These are phyloP conservation scores for Pseudogymnoascus verrucosus DNA, from an alignment of 2,329 filamentous ascomycete species.

Conservation along the genomic window DNA sequence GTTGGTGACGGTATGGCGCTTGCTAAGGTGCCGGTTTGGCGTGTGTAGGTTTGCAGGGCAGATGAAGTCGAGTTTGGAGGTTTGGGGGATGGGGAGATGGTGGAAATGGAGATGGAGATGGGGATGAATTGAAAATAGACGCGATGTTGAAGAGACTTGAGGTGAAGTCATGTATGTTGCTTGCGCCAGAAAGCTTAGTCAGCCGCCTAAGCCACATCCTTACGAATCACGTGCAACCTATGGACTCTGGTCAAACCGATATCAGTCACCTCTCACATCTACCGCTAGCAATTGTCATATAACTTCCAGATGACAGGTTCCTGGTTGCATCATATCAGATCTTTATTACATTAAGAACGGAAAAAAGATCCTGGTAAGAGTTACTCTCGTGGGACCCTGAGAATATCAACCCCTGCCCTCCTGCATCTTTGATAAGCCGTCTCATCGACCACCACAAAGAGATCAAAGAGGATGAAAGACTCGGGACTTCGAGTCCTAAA, in stretches of 20 bases:
- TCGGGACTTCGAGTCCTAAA: background rate
- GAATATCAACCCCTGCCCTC: background rate
- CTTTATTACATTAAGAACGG: background rate
- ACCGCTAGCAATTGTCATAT: background rate
- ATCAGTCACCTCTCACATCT: background rate
- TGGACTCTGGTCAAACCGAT: background rate
- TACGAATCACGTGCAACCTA: background rate
- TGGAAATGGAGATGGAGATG: constrained; percentile 3
- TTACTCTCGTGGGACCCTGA: background rate
- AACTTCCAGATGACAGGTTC: background rate
- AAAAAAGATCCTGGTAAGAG: background rate
- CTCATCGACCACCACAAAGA: background rate
- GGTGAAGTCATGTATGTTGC: background rate
- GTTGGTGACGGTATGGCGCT: background rate
- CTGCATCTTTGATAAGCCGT: background rate
- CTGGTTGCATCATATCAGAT: background rate
- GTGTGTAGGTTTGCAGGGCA: background rate
- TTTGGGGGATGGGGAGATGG: background rate
- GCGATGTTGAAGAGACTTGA: background rate
- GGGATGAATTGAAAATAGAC: background rate
- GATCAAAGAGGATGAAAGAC: background rate
- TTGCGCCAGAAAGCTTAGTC: background rate
- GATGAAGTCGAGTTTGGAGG: background rate
- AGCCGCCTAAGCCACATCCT: background rate
- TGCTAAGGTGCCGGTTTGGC: background rate